These are phyloP conservation scores for Prinsepia uniflora DNA, from an alignment of 306 rosid genomes.

Conservation along the genomic window DNA sequence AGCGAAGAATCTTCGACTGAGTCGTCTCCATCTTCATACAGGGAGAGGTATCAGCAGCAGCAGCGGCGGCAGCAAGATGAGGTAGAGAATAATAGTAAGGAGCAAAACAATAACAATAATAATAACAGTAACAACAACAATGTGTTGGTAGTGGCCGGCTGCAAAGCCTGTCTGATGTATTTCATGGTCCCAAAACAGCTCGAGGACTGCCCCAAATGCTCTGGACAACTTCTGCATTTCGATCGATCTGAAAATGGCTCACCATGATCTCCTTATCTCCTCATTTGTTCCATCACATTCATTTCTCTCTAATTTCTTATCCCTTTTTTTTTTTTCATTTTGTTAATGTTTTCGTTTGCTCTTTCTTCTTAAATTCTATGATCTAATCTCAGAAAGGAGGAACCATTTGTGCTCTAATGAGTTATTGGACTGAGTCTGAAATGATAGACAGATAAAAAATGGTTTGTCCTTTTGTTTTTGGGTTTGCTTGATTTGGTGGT, in stretches of 20 bases:
- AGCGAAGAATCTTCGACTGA: slow-evolving; percentile 79
- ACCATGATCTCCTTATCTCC: slow-evolving; percentile 34
- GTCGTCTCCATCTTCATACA: slow-evolving; percentile 43
- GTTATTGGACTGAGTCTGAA: neutral
- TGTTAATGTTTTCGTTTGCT: neutral
- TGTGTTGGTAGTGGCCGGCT: slow-evolving; percentile 91
- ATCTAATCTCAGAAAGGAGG: neutral
- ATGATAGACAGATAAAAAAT: slow-evolving; percentile 7
- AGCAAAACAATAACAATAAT: slow-evolving; percentile 14
- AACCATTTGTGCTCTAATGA: slow-evolving; percentile 8
- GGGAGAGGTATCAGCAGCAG: slow-evolving; percentile 20
- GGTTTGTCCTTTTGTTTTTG: slow-evolving; percentile 8
- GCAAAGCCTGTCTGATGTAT: slow-evolving; percentile 93
- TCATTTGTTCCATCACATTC: neutral
- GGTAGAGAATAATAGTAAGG: slow-evolving; percentile 23
- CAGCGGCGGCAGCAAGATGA: neutral
- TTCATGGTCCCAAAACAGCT: slow-evolving; percentile 91
- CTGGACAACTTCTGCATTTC: slow-evolving; percentile 86
- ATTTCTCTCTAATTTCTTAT: slow-evolving; percentile 5
- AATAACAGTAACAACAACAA: neutral
- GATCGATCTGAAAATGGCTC: slow-evolving; percentile 72
- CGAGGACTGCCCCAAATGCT: slow-evolving; percentile 84
- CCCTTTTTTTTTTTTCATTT: neutral
- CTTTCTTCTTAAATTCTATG: neutral
- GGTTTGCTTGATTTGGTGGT: neutral